Conservation (phyloP, 257 asterid species). For the Lycium barbarum region DNA sequence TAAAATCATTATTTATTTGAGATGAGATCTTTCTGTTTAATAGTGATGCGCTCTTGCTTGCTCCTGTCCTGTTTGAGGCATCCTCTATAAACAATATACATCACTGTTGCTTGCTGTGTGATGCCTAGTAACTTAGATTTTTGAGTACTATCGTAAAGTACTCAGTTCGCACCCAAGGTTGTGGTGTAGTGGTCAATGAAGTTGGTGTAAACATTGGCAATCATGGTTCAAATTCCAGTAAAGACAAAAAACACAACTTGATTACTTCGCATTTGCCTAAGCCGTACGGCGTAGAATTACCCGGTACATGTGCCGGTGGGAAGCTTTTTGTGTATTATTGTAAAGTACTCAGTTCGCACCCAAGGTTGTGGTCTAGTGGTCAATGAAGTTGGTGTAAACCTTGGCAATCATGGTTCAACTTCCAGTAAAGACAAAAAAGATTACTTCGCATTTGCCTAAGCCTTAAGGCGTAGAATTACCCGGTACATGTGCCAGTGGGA, state of each 20-base stretch:
- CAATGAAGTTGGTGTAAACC: neutral
- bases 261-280: neutral
- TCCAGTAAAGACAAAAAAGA: neutral
- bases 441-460: neutral
- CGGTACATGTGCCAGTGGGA: neutral
- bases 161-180: neutral
- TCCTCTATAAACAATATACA: neutral
- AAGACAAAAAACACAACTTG: neutral
- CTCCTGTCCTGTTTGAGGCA: neutral
- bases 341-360: neutral
- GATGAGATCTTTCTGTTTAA: neutral
- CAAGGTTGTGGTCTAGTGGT: slow-evolving; percentile 1
- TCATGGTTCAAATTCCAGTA: neutral
- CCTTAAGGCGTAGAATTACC: neutral
- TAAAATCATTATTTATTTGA: too few relatives aligned
- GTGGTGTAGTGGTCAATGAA: neutral
- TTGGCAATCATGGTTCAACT: neutral
- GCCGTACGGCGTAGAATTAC: neutral
- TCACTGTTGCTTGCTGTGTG: neutral
- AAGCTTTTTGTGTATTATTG: neutral
- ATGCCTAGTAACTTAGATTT: neutral
- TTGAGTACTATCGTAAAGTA: neutral
- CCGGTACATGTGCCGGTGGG: neutral
- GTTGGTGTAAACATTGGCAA: neutral
- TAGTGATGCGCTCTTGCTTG: too few relatives aligned